Evolutionary conservation across 371 early-diverging fungal species (phyloP).

Genomic region (Zychaea mexicana): DNA sequence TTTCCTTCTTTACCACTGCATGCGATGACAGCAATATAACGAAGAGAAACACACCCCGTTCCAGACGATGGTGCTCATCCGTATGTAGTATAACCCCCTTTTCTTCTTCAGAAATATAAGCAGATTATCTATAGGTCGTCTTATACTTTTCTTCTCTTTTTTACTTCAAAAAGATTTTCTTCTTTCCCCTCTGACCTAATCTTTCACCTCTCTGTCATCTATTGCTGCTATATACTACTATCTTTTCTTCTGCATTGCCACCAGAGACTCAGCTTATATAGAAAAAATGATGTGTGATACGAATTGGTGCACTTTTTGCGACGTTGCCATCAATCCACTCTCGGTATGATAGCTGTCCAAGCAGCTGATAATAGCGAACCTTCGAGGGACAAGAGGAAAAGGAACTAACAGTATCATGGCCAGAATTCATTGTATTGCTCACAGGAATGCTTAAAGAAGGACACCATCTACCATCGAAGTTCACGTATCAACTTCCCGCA

Average conservation of each 20-base stretch:
- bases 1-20: not conserved
- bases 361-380: not conserved
- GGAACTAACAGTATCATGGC: not conserved
- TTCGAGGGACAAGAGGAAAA: not conserved
- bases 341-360: not conserved
- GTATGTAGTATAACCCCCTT: not conserved
- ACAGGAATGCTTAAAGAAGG: slow-evolving; percentile 1
- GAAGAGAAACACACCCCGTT: not conserved
- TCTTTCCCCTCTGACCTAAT: not conserved
- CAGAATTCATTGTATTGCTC: slow-evolving; percentile 14
- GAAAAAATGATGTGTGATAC: slow-evolving; percentile 13
- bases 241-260: too few species aligned
- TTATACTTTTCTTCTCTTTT: too few species aligned
- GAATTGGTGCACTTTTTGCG: slow-evolving; percentile 13
- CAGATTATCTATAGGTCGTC: not conserved
- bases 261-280: not conserved
- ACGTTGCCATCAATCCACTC: slow-evolving; percentile 4
- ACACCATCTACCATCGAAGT: not conserved
- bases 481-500: not conserved
- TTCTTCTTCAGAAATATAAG: not conserved
- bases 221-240: not conserved
- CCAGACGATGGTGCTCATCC: not conserved
- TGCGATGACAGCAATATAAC: not conserved
- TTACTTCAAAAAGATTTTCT: not conserved
- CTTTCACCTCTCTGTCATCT: not conserved